Evolutionary conservation across 176 grass and related monocot species (phyloP), one percentile per base, ranked within the genome.

Genomic region (Alopecurus myosuroides): DNA sequence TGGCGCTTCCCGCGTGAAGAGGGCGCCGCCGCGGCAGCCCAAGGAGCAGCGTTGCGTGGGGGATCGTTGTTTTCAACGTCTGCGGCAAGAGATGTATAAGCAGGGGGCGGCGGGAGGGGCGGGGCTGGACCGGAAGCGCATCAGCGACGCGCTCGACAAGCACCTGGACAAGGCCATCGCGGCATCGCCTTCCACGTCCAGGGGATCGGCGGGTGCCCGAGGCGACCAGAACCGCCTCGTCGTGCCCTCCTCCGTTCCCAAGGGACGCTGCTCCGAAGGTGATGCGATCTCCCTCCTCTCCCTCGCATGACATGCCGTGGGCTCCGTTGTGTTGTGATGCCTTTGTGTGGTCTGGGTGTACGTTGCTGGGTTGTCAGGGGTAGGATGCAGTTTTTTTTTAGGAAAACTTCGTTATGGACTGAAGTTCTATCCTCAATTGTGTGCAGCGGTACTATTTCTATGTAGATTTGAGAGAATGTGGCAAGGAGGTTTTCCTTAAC

Each of bases 81-180:
- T 7, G 35, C 7, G 40, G 19, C 40, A 1, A 26, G 76, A 65
- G 55, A 94, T 94, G 92, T 90, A 94, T 76, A 94, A 88, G 86
- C 89, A 74, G 76, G 89, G 81, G 20, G 45, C 25, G 44, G 84
- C 49, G 9, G 77, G 77, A 30, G 82, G 83, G 79, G 64, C 79
- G 55, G 86, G 89, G 82, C 67, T 85, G 82, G 92, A 94, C 53
- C 82, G 86, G 58, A 94, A 94, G 58, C 85, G 92, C 57, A 88
- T 94, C 79, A 90, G 86, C 68, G 92, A 94, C 40, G 88, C 53
- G 74, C 88, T 94, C 58, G 92, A 94, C 86, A 90, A 83, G 79
- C 92, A 94, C 75, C 88, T 90, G 39, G 92, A 94, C 78, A 93
- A 93, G 82, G 83, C 74, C 41, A 14, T 82, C 33, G 83, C 46